Evolutionary conservation across 179 eudicot genomes (phyloP), one percentile per base, ranked within the genome.

Genomic region (Carnegiea gigantea): DNA sequence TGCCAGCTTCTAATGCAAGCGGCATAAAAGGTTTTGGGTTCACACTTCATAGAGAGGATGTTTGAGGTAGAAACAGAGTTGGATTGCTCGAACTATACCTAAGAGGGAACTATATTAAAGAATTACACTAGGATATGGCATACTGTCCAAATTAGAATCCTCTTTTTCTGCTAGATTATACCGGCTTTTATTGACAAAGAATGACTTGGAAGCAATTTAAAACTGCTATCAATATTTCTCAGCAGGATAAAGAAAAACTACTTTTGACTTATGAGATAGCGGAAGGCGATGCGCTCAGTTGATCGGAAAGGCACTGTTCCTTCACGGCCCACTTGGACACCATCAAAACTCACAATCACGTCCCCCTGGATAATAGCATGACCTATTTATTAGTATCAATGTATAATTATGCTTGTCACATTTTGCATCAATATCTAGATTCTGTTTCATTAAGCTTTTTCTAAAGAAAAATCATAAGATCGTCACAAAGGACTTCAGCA

Each of bases 271-370:
- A 94, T 89, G 83, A 95, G 94, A 87, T 91, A 95, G 85, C 97
- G 98, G 83, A 95, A 95, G 78, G 98, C 99, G 81, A 95, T 95
- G 83, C 98, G 98, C 80, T 94, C 98, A 79, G 91, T 89, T 54
- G 97, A 89, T 80, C 95, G 90, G 87, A 94, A 95, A 60, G 98
- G 99, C 78, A 95, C 99, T 23, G 99, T 95, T 85, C 98, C 99
- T 92, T 95, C 99, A 83, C 86, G 83, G 80, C 98, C 99, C 70
- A 95, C 91, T 70, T 81, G 88, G 81, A 92, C 87, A 57, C 88
- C 95, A 76, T 95, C 95, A 87, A 95, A 95, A 84, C 94, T 93
- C 74, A 93, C 94, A 81, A 95, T 92, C 78, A 95, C 98, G 74
- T 95, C 98, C 40, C 98, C 98, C 98, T 95, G 92, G 62, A 87